Evolutionary conservation across 306 rosid species (phyloP).

Genomic region (Trifolium dubium): DNA sequence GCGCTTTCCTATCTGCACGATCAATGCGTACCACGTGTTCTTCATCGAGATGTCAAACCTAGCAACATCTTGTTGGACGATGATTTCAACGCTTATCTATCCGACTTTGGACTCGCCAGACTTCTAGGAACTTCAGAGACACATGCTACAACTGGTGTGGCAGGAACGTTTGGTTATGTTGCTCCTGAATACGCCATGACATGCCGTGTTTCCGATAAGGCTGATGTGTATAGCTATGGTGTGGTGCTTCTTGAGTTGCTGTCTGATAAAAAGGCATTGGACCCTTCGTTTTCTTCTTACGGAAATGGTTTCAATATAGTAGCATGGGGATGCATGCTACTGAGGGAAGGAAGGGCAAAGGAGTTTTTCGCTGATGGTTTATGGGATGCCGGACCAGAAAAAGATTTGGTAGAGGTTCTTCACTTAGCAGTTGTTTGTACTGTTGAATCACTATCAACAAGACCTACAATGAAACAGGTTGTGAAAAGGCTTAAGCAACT

Average conservation of each 20-base stretch:
- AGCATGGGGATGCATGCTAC: slow-evolving; percentile 87
- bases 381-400: slow-evolving; percentile 86
- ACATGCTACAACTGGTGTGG: slow-evolving; percentile 97
- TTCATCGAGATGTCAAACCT: slow-evolving; percentile 94
- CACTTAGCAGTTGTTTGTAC: slow-evolving; percentile 92
- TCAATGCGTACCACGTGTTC: slow-evolving; percentile 89
- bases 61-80: slow-evolving; percentile 92
- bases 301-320: slow-evolving; percentile 97
- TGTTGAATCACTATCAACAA: slow-evolving; percentile 81
- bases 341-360: slow-evolving; percentile 82
- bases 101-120: slow-evolving; percentile 95
- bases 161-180: slow-evolving; percentile 95
- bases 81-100: slow-evolving; percentile 80
- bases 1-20: slow-evolving; percentile 94
- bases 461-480: slow-evolving; percentile 93
- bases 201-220: slow-evolving; percentile 93
- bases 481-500: slow-evolving; percentile 91
- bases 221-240: slow-evolving; percentile 97
- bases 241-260: slow-evolving; percentile 93
- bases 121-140: slow-evolving; percentile 95
- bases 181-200: slow-evolving; percentile 99
- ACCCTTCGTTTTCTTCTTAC: slow-evolving; percentile 83
- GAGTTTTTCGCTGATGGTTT: slow-evolving; percentile 84
- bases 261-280: slow-evolving; percentile 91
- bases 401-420: slow-evolving; percentile 84